These are phyloP conservation scores for Melastoma candidum DNA, from an alignment of 441 rosid species.

Conservation along the genomic window DNA sequence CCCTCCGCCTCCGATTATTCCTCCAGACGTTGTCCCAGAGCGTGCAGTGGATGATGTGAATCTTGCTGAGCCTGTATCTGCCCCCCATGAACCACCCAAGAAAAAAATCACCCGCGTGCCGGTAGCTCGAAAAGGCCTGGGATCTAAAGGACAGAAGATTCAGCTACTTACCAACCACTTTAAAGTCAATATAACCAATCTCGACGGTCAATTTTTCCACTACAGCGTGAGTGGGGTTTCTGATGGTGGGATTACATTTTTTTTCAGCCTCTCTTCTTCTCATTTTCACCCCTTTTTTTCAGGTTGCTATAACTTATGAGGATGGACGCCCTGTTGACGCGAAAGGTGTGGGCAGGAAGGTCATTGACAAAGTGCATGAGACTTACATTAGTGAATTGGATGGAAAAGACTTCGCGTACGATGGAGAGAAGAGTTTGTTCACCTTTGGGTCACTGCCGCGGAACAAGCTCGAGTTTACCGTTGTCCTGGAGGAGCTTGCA, in stretches of 20 bases:
- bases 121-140: conserved; percentile 35
- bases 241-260: neutral
- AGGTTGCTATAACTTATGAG: conserved; percentile 47
- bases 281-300: conserved; percentile 1
- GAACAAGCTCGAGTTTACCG: conserved; percentile 41
- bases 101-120: conserved; percentile 28
- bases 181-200: conserved; percentile 27
- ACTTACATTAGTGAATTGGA: conserved; percentile 34
- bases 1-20: conserved; percentile 36
- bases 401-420: conserved; percentile 47
- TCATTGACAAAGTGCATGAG: conserved; percentile 39
- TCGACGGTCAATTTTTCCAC: conserved; percentile 34
- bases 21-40: conserved; percentile 24
- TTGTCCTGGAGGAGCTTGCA: conserved; percentile 35
- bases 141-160: conserved; percentile 33
- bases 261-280: neutral
- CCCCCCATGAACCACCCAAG: conserved; percentile 11
- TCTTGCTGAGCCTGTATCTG: neutral
- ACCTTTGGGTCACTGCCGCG: conserved; percentile 36
- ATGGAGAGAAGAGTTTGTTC: conserved; percentile 47
- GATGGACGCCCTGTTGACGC: conserved; percentile 48
- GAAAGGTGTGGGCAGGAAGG: conserved; percentile 39
- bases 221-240: conserved; percentile 34
- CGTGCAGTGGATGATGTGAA: conserved; percentile 12
- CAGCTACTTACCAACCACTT: conserved; percentile 42